Base-by-base conservation (phyloP, 768 basidiomycete species). In the Asterophora parasitica region DNA sequence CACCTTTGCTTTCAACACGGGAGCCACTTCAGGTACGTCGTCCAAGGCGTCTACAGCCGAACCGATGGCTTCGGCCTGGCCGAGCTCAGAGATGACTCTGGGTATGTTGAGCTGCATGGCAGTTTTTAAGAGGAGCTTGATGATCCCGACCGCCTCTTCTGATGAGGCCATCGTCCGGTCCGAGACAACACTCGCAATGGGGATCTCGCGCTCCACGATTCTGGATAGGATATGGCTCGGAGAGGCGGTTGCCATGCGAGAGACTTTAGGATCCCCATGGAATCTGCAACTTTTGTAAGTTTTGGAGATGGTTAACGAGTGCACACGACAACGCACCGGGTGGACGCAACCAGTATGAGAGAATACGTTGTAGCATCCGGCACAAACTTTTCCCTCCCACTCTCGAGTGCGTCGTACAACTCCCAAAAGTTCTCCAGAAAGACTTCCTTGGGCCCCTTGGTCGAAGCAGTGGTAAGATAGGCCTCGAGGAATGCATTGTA, bases 401-500 rank as follows among this genome's bases (percentile, higher is more conserved):
- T 59, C 56, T 85, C 79, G 68, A 90, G 75, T 5, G 64, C 57
- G 7, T 76, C 64, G 54, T 83, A 88, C 11, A 92, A 68, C 8
- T 66, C 65, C 74, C 78, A 82, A 0, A 79, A 75, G 26, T 82
- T 74, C 19, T 80, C 75, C 2, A 83, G 44, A 88, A 91, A 92
- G 26, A 65, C 65, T 32, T 75, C 69, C 0, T 66, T 60, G 2
- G 63, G 56, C 28, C 81, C 79, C 54, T 75, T 74, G 36, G 58
- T 53, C 5, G 62, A 63, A 2, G 81, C 82, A 76, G 83, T 78
- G 32, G 73, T 69, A 20, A 84, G 48, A 54, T 85, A 89, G 0
- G 83, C 81, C 33, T 75, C 71, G 17, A 92, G 63, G 55, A 92
- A 78, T 8, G 77, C 71, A 60, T 89, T 85, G 64, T 86, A 85